Percentiles rank a stretch among this genome's conserved stretches.
Conservation (phyloP, 2,329 filamentous ascomycete species). For the Arachnomyces sp. region DNA sequence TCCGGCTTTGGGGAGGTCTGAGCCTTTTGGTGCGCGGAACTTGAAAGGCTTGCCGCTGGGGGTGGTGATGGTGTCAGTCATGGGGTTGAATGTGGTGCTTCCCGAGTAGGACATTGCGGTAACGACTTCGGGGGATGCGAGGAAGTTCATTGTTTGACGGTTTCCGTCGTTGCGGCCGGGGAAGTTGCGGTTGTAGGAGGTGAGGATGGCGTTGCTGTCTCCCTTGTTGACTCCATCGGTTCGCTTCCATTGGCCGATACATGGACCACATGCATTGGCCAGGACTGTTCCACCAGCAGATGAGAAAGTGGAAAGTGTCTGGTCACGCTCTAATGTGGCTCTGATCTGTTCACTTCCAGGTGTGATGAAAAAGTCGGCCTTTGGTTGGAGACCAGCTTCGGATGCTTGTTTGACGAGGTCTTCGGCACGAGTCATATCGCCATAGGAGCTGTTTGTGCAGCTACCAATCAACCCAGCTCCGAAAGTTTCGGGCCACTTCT, state of each 20-base stretch:
- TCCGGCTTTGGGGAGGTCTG: conserved; percentile 57
- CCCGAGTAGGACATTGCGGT: conserved; percentile 94
- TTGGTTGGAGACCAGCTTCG: conserved; percentile 81
- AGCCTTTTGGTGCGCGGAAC: conserved; percentile 65
- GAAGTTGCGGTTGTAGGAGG: conserved; percentile 98
- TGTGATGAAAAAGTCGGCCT: conserved; percentile 88
- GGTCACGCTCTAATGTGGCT: conserved; percentile 82
- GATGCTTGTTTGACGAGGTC: conserved; percentile 85
- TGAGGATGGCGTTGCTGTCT: conserved; percentile 85
- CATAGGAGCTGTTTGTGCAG: conserved; percentile 97
- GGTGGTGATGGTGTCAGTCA: conserved; percentile 75
- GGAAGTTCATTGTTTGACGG: conserved; percentile 94
- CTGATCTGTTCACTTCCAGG: conserved; percentile 95
- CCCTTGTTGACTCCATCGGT: conserved; percentile 79
- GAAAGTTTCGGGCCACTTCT: conserved; percentile 84
- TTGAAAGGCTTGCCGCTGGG: conserved; percentile 74
- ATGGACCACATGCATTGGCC: conserved; percentile 90
- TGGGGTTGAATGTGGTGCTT: conserved; percentile 88
- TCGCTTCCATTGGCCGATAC: conserved; percentile 91
- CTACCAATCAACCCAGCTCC: conserved; percentile 92
- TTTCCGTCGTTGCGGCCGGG: conserved; percentile 95
- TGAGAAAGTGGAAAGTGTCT: conserved; percentile 76
- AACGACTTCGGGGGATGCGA: conserved; percentile 92
- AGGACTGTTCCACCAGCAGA: conserved; percentile 80
- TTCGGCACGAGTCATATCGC: conserved; percentile 96